Evolutionary conservation across 2,329 filamentous ascomycete genomes (phyloP).

Genomic region (Volutella citrinella): DNA sequence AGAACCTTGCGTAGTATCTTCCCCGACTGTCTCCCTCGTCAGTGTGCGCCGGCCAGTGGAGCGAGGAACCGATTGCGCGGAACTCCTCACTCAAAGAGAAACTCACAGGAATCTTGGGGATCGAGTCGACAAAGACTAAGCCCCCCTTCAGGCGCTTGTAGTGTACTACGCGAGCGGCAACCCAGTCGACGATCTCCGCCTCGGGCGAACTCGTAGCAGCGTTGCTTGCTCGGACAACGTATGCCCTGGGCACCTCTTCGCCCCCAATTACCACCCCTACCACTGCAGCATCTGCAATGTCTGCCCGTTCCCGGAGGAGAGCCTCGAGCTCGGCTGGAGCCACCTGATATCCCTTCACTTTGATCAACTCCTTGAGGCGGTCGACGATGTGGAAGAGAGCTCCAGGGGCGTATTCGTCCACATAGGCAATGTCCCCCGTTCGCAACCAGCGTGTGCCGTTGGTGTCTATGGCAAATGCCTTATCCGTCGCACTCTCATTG

Average conservation of each 20-base stretch:
- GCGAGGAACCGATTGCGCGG: too few relatives aligned
- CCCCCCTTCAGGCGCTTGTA: slow-evolving; percentile 70
- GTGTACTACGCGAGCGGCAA: slow-evolving; percentile 58
- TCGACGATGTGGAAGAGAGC: slow-evolving; percentile 66
- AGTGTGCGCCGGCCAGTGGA: too few relatives aligned
- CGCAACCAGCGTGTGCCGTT: slow-evolving; percentile 63
- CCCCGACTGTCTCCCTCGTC: too few relatives aligned
- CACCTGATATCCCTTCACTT: slow-evolving; percentile 59
- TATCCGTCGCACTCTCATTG: slow-evolving; percentile 63
- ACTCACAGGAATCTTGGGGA: slow-evolving; percentile 57
- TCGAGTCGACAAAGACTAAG: slow-evolving; percentile 62
- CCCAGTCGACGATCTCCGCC: slow-evolving; percentile 62
- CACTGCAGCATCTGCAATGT: slow-evolving; percentile 62
- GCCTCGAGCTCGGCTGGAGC: slow-evolving; percentile 51
- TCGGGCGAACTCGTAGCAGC: slow-evolving; percentile 17
- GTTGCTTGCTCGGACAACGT: slow-evolving; percentile 44
- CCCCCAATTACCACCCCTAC: slow-evolving; percentile 55
- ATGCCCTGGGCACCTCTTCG: slow-evolving; percentile 61
- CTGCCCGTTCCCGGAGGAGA: slow-evolving; percentile 34
- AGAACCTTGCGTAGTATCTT: slow-evolving; percentile 63
- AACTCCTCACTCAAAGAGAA: too few relatives aligned
- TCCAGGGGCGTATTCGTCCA: slow-evolving; percentile 54
- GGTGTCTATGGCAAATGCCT: slow-evolving; percentile 47
- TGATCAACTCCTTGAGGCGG: slow-evolving; percentile 65
- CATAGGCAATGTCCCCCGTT: slow-evolving; percentile 71